These are phyloP conservation scores for Brassica cretica DNA, from an alignment of 345 rosid species.

Conservation along the genomic window DNA sequence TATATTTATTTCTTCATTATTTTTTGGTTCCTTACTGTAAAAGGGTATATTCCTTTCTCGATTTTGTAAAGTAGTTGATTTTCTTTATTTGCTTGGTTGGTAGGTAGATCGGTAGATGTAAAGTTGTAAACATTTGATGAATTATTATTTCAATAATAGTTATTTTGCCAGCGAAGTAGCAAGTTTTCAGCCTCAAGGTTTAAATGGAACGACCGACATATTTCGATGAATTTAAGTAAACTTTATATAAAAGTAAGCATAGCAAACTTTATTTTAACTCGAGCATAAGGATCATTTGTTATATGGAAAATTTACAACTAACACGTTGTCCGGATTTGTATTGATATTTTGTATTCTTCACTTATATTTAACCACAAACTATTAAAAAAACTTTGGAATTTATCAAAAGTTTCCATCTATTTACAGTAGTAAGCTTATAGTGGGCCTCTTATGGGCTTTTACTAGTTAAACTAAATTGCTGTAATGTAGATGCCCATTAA, in stretches of 20 bases:
- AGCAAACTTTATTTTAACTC: not conserved
- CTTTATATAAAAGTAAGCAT: not conserved
- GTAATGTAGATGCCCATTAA: conserved; percentile 13
- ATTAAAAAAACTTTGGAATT: not conserved
- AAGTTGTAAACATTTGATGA: not conserved
- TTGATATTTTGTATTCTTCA: not conserved
- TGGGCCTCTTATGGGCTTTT: not conserved
- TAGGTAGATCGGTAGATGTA: conserved; percentile 7
- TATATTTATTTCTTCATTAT: not conserved
- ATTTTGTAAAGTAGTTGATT: conserved; percentile 8
- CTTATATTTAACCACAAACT: not conserved
- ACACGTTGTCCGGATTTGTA: not conserved
- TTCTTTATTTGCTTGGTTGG: not conserved
- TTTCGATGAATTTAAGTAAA: not conserved
- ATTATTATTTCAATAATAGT: not conserved
- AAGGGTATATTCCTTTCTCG: conserved; percentile 14
- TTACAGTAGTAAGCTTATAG: not conserved
- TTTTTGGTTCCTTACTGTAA: not conserved
- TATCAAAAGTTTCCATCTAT: not conserved
- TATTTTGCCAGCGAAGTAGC: not conserved
- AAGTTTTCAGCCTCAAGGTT: not conserved
- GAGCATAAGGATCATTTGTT: not conserved
- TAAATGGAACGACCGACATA: not conserved
- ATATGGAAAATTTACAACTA: not conserved
- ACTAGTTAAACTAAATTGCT: not conserved